Evolutionary conservation across 2,329 filamentous ascomycete genomes (phyloP), one percentile per base, ranked within the genome.

Genomic region (Penicillium griseofulvum): DNA sequence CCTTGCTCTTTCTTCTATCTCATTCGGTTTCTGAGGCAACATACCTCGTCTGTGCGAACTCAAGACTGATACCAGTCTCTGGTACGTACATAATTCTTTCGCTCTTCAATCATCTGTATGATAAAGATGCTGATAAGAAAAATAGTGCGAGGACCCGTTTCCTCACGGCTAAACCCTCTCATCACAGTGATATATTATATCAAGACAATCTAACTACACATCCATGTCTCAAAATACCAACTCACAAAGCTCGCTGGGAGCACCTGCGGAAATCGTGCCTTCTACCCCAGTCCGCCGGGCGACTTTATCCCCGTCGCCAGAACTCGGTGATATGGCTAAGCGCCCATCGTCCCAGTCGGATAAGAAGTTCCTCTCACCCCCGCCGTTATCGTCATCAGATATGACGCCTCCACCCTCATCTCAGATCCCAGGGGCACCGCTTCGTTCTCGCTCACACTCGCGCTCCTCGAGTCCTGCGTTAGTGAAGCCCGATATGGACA

Each of bases 391-490:
- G 19, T 80, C 80, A n/a, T 73, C 70, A 41, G 71, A 76, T 37
- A 82, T 86, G 74, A 87, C 85, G 12, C 84, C 85, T 12, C 85
- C 85, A 24, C 84, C 84, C 10, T 87, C 85, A 3, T 82, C 83
- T 2, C 85, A 87, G 65, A 66, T 81, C 8, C 77, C 78, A 50
- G 65, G 70, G 54, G 75, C 71, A 63, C 75, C 71, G 50, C 68
- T 68, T 54, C 71, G 78, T 45, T 80, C 80, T 29, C 77, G 67
- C 28, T 71, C 73, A 44, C 65, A 68, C 52, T 73, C 72, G 7
- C 62, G 61, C 41, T 65, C 63, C 12, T 52, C 60, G 29, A 68
- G 67, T 46, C 65, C 69, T 17, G 65, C 69, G 52, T 65, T 74
- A 33, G 67, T 64, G 33, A 75, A 83, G 11, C 81, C 82, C 17